Evolutionary conservation across 495 filamentous ascomycete species (phyloP).

Genomic region (Bathelium albidoporum): DNA sequence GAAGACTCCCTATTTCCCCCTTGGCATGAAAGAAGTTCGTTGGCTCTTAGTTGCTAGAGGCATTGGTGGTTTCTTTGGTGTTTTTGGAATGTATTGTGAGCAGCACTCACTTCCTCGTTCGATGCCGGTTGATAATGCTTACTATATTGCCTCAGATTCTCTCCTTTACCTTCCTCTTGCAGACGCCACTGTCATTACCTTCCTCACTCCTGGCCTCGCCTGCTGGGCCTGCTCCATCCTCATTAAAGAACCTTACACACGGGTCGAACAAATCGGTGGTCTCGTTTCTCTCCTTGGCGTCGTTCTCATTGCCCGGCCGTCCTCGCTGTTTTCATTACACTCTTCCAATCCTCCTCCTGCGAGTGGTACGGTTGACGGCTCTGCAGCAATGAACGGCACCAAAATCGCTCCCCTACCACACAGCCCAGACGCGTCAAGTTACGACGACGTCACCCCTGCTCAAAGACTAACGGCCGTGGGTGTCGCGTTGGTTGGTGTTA

Average conservation of each 20-base stretch:
- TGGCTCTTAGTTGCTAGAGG: slow-evolving; percentile 59
- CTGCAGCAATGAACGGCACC: slow-evolving; percentile 23
- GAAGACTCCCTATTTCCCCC: slow-evolving; percentile 54
- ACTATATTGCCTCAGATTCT: slow-evolving; percentile 42
- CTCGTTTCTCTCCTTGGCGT: slow-evolving; percentile 72
- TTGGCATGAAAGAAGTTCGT: slow-evolving; percentile 57
- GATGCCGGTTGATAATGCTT: background rate
- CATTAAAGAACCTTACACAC: slow-evolving; percentile 66
- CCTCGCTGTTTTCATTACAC: slow-evolving; percentile 41
- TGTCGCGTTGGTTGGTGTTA: slow-evolving; percentile 66
- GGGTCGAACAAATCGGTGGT: slow-evolving; percentile 64
- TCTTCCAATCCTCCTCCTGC: slow-evolving; percentile 16
- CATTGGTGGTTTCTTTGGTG: slow-evolving; percentile 72
- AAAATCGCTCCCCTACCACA: slow-evolving; percentile 18
- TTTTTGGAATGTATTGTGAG: slow-evolving; percentile 65
- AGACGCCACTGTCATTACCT: slow-evolving; percentile 89
- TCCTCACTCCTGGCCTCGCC: slow-evolving; percentile 72
- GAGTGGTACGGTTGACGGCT: slow-evolving; percentile 29
- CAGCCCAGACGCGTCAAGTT: slow-evolving; percentile 17
- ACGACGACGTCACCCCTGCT: slow-evolving; percentile 41
- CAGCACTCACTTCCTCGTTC: background rate
- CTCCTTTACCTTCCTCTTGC: slow-evolving; percentile 79
- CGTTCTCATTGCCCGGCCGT: slow-evolving; percentile 71
- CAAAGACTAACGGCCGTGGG: slow-evolving; percentile 66
- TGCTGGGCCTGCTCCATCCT: slow-evolving; percentile 74